Evolutionary conservation across 345 rosid genomes (phyloP).

Genomic region (Barbarea vulgaris): DNA sequence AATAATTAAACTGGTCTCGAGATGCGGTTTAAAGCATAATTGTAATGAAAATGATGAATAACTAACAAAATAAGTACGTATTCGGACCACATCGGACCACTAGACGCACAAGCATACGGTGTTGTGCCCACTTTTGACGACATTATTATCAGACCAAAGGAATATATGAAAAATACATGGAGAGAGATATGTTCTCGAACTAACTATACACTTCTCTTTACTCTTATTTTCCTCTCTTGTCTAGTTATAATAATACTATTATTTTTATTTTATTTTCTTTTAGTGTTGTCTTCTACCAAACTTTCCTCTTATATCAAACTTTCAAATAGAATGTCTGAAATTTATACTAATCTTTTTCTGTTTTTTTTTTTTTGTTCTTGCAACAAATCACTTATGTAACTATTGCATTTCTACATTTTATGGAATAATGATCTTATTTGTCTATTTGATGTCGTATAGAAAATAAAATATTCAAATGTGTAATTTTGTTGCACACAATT

Average conservation of each 20-base stretch:
- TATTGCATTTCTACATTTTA: not conserved
- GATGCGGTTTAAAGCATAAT: constrained; percentile 29
- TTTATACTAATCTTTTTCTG: not conserved
- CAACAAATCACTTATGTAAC: not conserved
- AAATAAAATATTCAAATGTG: not conserved
- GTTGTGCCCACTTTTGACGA: constrained; percentile 30
- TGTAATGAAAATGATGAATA: constrained; percentile 13
- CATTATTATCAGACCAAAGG: constrained; percentile 34
- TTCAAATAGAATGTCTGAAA: constrained; percentile 32
- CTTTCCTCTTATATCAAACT: constrained; percentile 45
- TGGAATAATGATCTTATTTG: too few relatives aligned
- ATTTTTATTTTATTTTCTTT: not conserved
- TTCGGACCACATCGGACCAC: constrained; percentile 37
- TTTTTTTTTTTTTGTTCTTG: not conserved
- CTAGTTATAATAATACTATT: not conserved
- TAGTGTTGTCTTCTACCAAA: constrained; percentile 30
- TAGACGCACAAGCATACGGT: constrained; percentile 26
- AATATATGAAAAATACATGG: constrained; percentile 31
- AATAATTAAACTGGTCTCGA: not conserved
- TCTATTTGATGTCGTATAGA: not conserved
- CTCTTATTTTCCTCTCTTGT: not conserved
- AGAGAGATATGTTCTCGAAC: constrained; percentile 35
- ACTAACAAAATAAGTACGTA: not conserved
- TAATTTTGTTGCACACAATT: too few relatives aligned
- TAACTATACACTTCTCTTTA: constrained; percentile 7